Evolutionary conservation across 176 grass and related monocot genomes (phyloP), one percentile per base, ranked within the genome.

Genomic region (Dactylis glomerata): DNA sequence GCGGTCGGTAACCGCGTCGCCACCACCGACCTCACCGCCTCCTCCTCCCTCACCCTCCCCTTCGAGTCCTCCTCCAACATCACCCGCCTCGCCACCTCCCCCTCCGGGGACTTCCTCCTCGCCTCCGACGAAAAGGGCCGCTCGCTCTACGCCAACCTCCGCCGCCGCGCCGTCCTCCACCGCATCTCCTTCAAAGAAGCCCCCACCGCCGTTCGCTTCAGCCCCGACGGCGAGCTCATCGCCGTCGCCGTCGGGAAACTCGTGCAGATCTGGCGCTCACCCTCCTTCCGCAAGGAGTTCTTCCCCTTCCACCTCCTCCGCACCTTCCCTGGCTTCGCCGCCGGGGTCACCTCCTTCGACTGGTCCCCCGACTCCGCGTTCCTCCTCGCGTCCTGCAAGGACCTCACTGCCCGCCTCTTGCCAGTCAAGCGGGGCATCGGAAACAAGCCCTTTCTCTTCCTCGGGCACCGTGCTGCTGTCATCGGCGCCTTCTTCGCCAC

Each of bases 201-300:
- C 23, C 89, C 94, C 38, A 85, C 86, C 31, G 93, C 89, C 22
- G 26, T 88, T 15, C 77, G 86, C 81, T 96, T 99, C 87, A 96
- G 93, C 81, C 88, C 96, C 44, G 89, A 96, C 57, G 90, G 96
- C 10, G 10, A 74, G 46, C 80, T 94, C 9, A 96, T 99, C 58
- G 93, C 93, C 37, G 88, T 99, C 20, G 96, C 91, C 28, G 86
- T 96, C 75, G 89, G 93, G 0, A 96, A 91, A 86, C 83, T 99
- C 44, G 82, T 99, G 2, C 93, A 99, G 87, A 94, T 99, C 73
- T 99, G 93, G 96, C 96, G 93, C 57, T 94, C 91, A 0, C 96
- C 96, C 24, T 82, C 81, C 30, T 99, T 99, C 84, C 92, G 91
- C 42, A 94, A 62, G 87, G 93, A 96, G 75, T 99, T 99, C 84